phyloP scores from a whole-genome alignment of 108 stramenopile genomes.

The Parietichytrium sp. region DNA sequence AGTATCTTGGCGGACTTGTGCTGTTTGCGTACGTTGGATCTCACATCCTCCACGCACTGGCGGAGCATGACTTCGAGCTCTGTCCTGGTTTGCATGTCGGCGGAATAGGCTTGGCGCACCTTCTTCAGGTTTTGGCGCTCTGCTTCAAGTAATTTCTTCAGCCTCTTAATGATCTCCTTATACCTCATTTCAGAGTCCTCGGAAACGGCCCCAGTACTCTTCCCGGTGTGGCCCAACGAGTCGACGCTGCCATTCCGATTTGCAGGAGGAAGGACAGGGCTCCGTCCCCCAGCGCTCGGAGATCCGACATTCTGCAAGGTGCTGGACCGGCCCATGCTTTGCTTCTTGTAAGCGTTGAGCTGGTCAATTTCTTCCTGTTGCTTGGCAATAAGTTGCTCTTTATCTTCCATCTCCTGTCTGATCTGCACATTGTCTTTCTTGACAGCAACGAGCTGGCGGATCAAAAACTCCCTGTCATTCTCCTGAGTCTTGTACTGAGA shows the following conservation, averaged over 20 bases:
- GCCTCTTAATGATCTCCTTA: slow-evolving; percentile 60
- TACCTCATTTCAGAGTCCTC: slow-evolving; percentile 51
- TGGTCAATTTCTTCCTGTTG: slow-evolving; percentile 43
- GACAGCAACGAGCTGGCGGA: slow-evolving; percentile 64
- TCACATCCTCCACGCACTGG: slow-evolving; percentile 57
- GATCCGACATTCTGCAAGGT: background rate
- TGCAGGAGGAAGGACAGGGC: background rate
- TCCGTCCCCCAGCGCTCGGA: background rate
- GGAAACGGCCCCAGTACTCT: too few species aligned
- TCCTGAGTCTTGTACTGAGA: slow-evolving; percentile 63
- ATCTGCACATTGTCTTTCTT: slow-evolving; percentile 63
- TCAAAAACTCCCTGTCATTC: slow-evolving; percentile 64
- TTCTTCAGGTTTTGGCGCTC: slow-evolving; percentile 50
- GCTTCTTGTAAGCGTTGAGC: slow-evolving; percentile 44
- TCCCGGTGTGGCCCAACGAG: too few species aligned
- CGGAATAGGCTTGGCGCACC: slow-evolving; percentile 51
- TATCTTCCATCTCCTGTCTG: slow-evolving; percentile 52
- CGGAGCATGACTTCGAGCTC: slow-evolving; percentile 59
- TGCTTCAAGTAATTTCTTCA: slow-evolving; percentile 58
- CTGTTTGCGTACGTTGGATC: slow-evolving; percentile 41
- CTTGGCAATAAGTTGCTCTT: slow-evolving; percentile 47
- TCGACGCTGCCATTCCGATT: background rate
- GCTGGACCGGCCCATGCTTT: slow-evolving; percentile 37
- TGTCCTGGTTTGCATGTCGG: slow-evolving; percentile 51
- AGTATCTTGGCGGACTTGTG: too few species aligned